These are phyloP conservation scores for Planoprotostelium fungivorum DNA, from an alignment of 78 protist species.

Conservation along the genomic window DNA sequence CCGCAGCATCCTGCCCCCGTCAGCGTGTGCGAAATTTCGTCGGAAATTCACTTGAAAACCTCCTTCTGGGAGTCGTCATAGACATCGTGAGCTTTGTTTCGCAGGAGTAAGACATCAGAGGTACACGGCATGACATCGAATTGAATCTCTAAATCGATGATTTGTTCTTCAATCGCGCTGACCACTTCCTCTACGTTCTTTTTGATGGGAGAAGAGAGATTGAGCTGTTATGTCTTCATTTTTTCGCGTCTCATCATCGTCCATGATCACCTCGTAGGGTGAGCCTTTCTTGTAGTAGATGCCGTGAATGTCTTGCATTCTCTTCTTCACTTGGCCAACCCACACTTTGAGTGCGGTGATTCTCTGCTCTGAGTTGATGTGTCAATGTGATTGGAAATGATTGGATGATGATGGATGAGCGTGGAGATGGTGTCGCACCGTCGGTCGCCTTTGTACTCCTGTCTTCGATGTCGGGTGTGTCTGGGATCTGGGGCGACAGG, in stretches of 20 bases:
- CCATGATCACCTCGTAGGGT: background rate
- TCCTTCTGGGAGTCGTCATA: background rate
- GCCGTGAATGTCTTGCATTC: background rate
- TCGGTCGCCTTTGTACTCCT: background rate
- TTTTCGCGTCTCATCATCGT: background rate
- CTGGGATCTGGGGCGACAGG: background rate
- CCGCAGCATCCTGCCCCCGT: background rate
- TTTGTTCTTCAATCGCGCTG: background rate
- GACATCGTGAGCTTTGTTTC: background rate
- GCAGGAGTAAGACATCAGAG: background rate
- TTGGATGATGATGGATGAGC: too few species aligned
- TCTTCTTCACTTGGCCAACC: background rate
- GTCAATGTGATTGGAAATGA: background rate
- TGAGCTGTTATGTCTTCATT: too few species aligned
- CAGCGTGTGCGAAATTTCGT: background rate
- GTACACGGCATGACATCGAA: background rate
- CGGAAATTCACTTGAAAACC: background rate
- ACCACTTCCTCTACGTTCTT: background rate
- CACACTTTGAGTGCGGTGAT: background rate
- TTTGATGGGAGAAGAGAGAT: background rate
- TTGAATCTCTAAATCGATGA: background rate
- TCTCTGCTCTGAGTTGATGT: background rate
- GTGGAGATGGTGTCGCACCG: background rate
- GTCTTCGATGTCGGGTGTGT: background rate
- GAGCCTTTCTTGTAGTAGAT: background rate